Base-by-base conservation (phyloP, 208 protist genomes). In the Lotmaria passim region DNA sequence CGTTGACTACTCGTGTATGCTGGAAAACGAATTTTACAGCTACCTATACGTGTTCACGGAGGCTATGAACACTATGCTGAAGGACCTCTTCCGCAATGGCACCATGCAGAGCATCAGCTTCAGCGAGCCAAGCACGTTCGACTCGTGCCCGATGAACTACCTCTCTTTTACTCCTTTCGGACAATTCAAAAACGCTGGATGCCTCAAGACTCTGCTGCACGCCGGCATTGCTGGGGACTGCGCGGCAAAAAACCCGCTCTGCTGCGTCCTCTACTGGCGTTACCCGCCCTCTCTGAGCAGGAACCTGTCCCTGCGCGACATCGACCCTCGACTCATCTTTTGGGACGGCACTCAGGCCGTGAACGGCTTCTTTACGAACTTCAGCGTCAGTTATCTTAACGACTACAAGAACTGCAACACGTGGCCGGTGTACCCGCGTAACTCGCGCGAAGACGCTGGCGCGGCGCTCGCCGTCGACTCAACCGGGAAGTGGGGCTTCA, bases 201-300 rank as follows among this genome's bases (percentile, higher is more conserved):
- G 69, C 50, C 34, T 41, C 51, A 75, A 75, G 52, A 47, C 53
- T 11, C 60, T 64, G n/a, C 36, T 77, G 38, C 71, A 77, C 31
- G 39, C 64, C 11, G 71, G 71, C 30, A 71, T 77, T 14, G 64
- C 71, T 6, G 38, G 47, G 15, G 71, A 77, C 57, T 77, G 71
- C 41, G 39, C 61, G 19, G 47, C 71, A 3, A 33, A 43, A 0
- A 77, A 71, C 41, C 71, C 71, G 28, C 46, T 77, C 43, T 77
- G 71, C 63, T 77, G 71, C 38, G 33, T 77, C n/a, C 55, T 66
- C 28, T 77, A 77, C 63, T 77, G 71, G 71, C 71, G 71, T 48
- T 77, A 56, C 52, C 71, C 71, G 14, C 23, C 71, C 46, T 50
- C 52, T 14, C 48, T 77, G 11, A 28, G 63, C 5, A 46, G 50